Evolutionary conservation across 2,329 filamentous ascomycete species (phyloP), one percentile per base, ranked within the genome.

Genomic region (Monilinia fructicola): DNA sequence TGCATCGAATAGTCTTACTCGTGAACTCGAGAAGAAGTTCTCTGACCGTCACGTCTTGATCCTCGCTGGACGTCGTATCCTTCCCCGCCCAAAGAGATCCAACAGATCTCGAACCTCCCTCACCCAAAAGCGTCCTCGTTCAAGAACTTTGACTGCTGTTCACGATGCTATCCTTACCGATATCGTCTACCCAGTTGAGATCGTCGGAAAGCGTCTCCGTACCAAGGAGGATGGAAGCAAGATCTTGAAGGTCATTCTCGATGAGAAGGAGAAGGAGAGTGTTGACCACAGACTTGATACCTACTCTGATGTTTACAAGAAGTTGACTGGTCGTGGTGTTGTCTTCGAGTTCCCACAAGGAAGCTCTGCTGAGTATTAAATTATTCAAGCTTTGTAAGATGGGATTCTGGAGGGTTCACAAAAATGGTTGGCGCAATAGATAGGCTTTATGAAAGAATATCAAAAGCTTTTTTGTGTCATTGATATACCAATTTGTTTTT

Each of bases 11-110:
- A 98, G 94, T 81, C 90, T 99, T 80, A 99, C 95, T 83, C 95
- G 95, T 85, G 95, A 99, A 88, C 93, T 99, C 80, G 95, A 99
- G 91, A 99, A 99, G 93, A 99, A 99, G 87, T 99, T 99, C 92
- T 98, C 95, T 74, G 95, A 99, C 88, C 95, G 95, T 84, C 95
- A 99, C 84, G 95, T 99, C 82, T 87, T 99, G 82, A 93, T 99
- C 89, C 90, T 99, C 78, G 95, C 95, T 77, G 96, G 94, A 79
- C 95, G 95, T 88, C 95, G 95, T 83, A 99, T 99, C 79, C 88
- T 99, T 71, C 94, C 95, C 81, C 93, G 93, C 82, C 95, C 95
- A 82, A 97, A 97, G 92, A 93, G 94, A 81, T 97, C 93, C 81
- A 92, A 90, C 86, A 93, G 93, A 85, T 92, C 90, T 76, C 94